Conservation (phyloP, 768 basidiomycete species). For the Chlorophyllum brunneum region DNA sequence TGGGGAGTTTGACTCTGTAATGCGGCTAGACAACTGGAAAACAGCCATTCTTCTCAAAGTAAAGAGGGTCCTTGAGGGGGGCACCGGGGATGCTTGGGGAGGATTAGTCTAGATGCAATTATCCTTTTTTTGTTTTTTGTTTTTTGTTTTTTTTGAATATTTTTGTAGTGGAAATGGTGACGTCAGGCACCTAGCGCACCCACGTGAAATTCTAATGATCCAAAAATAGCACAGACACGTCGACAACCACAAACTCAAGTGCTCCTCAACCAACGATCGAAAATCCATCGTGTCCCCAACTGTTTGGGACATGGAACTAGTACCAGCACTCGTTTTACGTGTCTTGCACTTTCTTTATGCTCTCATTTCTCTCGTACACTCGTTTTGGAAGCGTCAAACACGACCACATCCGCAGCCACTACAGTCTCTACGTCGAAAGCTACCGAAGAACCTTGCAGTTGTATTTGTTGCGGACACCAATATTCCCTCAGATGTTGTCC, state of each 20-base stretch:
- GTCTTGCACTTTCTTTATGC: constrained; percentile 58
- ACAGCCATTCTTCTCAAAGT: constrained; percentile 86
- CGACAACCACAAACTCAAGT: background rate
- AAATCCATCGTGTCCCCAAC: constrained; percentile 10
- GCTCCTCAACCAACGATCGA: background rate
- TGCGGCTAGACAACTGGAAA: constrained; percentile 96
- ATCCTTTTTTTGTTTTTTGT: constrained; percentile 1
- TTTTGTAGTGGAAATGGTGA: background rate
- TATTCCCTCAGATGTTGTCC: constrained; percentile 29
- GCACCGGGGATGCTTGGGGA: constrained; percentile 7
- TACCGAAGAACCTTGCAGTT: constrained; percentile 66
- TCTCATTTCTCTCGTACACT: constrained; percentile 34
- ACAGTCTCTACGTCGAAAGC: constrained; percentile 45
- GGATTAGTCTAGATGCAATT: background rate
- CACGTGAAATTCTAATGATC: background rate
- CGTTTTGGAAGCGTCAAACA: constrained; percentile 35
- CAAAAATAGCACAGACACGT: constrained; percentile 15
- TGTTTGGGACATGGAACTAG: constrained; percentile 43
- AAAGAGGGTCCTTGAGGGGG: constrained; percentile 44
- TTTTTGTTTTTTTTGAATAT: background rate
- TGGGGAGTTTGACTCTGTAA: constrained; percentile 89
- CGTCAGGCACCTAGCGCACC: constrained; percentile 1
- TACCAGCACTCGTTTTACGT: constrained; percentile 45
- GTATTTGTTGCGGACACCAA: constrained; percentile 48
- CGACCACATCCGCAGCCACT: constrained; percentile 44